Evolutionary conservation across 208 protist genomes (phyloP).

Genomic region (Trypanosoma caninum): DNA sequence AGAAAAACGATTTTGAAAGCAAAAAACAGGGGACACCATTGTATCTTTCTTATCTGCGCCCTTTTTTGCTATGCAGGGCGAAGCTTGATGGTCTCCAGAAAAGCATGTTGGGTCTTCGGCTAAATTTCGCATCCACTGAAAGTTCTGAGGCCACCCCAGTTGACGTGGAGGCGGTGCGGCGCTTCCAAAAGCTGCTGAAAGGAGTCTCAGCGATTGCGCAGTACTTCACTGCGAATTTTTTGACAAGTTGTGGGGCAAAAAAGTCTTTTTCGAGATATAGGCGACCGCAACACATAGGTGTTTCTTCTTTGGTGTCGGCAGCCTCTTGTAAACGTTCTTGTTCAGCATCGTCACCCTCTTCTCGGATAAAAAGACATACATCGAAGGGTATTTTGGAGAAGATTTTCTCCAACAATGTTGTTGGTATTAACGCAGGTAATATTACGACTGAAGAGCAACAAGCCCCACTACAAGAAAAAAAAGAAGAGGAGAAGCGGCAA

Average conservation of each 20-base stretch:
- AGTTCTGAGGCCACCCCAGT: conserved; percentile 49
- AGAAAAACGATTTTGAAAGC: background rate
- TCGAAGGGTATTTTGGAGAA: no score
- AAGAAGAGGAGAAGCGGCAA: conserved; percentile 3
- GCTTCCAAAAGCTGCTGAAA: conserved; percentile 36
- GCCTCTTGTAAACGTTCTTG: no score
- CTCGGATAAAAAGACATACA: no score
- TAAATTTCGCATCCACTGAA: conserved; percentile 51
- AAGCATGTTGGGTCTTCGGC: conserved; percentile 37
- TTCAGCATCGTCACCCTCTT: background rate
- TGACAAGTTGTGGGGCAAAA: conserved; percentile 34
- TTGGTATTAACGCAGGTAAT: no score
- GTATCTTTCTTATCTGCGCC: conserved; percentile 35
- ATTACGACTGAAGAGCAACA: no score
- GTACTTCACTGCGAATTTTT: conserved; percentile 51
- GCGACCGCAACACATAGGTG: background rate
- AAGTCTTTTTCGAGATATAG: background rate
- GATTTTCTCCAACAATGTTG: no score
- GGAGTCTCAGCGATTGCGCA: conserved; percentile 52
- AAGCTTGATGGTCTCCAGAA: conserved; percentile 24
- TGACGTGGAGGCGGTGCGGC: conserved; percentile 38
- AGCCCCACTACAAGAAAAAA: conserved; percentile 1
- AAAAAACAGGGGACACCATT: conserved; percentile 21
- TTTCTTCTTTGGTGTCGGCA: background rate
- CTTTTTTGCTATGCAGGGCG: conserved; percentile 45